Evolutionary conservation across 169 alveolate species (phyloP).

Genomic region (Eimeria tenella): DNA sequence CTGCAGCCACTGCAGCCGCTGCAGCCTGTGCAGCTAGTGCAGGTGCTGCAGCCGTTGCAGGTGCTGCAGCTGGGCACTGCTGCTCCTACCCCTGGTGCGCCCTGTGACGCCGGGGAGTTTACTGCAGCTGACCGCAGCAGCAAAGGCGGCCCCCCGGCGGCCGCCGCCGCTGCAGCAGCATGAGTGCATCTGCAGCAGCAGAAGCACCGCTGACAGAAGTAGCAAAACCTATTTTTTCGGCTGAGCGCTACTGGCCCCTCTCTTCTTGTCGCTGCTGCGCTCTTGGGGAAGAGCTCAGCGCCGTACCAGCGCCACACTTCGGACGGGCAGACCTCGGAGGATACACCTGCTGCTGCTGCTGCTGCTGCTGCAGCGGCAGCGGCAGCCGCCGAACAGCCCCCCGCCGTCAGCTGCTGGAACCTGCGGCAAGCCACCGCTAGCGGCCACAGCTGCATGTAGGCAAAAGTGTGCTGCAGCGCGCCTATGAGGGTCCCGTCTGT

Average conservation of each 20-base stretch:
- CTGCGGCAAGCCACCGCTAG: constrained; percentile 83
- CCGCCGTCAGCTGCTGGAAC: constrained; percentile 51
- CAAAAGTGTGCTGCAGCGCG: constrained; percentile 91
- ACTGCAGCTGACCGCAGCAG: not conserved
- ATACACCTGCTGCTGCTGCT: not conserved
- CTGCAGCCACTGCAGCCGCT: constrained; percentile 45
- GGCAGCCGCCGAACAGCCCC: constrained; percentile 74
- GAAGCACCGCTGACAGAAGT: constrained; percentile 53
- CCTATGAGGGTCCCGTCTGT: constrained; percentile 82
- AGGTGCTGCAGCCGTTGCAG: not conserved
- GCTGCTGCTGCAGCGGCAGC: constrained; percentile 3
- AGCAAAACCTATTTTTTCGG: constrained; percentile 50
- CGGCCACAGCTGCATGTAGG: constrained; percentile 91
- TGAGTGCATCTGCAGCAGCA: constrained; percentile 77
- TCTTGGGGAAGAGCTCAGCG: constrained; percentile 73
- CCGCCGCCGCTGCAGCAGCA: not conserved
- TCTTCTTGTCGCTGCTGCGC: not conserved
- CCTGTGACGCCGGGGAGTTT: not conserved
- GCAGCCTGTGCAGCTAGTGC: constrained; percentile 20
- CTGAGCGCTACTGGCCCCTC: constrained; percentile 18
- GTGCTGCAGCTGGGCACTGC: not conserved
- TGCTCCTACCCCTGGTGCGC: too few relatives aligned
- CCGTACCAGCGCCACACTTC: constrained; percentile 74
- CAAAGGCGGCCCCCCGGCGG: not conserved
- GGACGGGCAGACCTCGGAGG: constrained; percentile 40